phyloP scores from a whole-genome alignment of 2,329 filamentous ascomycete genomes.

The Monosporascus sp. region DNA sequence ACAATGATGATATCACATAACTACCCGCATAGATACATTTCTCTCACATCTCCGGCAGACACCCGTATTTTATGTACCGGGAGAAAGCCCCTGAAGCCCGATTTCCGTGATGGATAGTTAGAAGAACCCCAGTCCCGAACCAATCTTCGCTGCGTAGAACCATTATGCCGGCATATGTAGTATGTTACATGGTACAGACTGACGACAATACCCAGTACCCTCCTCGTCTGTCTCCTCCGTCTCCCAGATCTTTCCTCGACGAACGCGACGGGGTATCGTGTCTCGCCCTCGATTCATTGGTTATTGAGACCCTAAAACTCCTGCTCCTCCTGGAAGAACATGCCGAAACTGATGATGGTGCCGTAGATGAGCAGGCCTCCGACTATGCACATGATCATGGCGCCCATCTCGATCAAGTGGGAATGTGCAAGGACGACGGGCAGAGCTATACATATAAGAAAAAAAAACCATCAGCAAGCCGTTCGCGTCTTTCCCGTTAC shows the following conservation, averaged over 20 bases:
- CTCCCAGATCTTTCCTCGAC: neutral
- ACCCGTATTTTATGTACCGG: neutral
- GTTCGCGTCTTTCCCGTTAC: no score
- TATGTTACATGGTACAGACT: neutral
- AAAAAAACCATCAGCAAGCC: neutral
- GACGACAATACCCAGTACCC: neutral
- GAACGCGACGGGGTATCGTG: neutral
- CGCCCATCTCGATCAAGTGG: slow-evolving; percentile 71
- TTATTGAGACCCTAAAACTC: slow-evolving; percentile 62
- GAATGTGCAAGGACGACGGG: slow-evolving; percentile 85
- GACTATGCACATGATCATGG: slow-evolving; percentile 91
- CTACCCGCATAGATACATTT: neutral
- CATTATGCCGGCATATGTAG: neutral
- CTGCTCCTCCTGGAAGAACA: slow-evolving; percentile 98
- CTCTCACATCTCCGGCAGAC: neutral
- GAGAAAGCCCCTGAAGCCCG: neutral
- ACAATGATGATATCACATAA: neutral
- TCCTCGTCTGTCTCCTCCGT: neutral
- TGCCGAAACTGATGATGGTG: slow-evolving; percentile 94
- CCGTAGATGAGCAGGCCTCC: slow-evolving; percentile 94
- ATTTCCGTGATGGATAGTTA: no score
- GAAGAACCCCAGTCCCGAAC: no score
- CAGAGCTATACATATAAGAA: slow-evolving; percentile 55
- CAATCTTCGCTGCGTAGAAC: no score
- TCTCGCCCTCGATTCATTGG: neutral